These are phyloP conservation scores for Apiosordaria backusii DNA, from an alignment of 495 filamentous ascomycete species.

Conservation along the genomic window DNA sequence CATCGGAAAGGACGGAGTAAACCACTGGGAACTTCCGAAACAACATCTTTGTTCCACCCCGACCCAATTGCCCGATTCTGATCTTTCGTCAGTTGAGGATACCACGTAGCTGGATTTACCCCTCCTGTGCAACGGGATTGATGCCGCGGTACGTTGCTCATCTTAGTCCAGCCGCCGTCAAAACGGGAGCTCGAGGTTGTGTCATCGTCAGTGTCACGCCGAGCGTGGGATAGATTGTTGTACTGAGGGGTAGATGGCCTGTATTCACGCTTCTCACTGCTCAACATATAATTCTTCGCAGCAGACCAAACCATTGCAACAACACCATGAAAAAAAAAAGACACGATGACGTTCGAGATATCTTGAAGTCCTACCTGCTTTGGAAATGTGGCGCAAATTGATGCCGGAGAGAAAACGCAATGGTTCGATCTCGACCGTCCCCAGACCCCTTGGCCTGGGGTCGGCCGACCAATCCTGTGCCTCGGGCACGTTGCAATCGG, in stretches of 20 bases:
- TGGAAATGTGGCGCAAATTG: neutral
- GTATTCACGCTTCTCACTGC: neutral
- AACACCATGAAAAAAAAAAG: neutral
- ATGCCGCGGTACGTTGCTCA: neutral
- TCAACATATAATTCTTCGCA: neutral
- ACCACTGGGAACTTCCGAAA: neutral
- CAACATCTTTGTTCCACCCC: neutral
- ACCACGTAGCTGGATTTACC: neutral
- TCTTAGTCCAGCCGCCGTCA: neutral
- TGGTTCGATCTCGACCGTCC: slow-evolving; percentile 2
- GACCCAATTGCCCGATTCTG: neutral
- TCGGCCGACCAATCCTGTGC: neutral
- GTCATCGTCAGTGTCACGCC: neutral
- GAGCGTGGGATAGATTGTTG: neutral
- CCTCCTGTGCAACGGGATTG: neutral
- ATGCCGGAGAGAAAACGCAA: neutral
- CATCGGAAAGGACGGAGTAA: neutral
- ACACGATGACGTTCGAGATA: neutral
- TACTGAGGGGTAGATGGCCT: neutral
- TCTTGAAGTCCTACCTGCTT: neutral
- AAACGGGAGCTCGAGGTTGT: neutral
- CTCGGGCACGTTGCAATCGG: slow-evolving; percentile 5
- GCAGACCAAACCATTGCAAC: neutral
- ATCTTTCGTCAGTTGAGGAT: neutral
- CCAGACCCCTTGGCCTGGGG: neutral